Percentiles rank a stretch among this genome's conserved stretches.
Conservation (phyloP, 768 basidiomycete genomes). For the Hygrocybe punicea region DNA sequence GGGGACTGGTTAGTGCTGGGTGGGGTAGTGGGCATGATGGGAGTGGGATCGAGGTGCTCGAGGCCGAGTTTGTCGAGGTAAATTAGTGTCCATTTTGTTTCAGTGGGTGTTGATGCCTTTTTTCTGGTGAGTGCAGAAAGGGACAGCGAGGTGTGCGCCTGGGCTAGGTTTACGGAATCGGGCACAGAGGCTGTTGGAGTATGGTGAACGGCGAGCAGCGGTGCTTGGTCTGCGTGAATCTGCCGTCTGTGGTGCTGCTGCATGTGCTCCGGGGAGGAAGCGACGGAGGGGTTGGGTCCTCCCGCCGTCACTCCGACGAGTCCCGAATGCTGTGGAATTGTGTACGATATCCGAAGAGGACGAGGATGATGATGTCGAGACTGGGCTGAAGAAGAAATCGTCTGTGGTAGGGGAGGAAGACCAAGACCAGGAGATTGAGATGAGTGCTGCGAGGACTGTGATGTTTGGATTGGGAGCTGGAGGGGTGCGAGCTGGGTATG, state of each 20-base stretch:
- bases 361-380: conserved; percentile 17
- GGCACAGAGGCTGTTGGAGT: conserved; percentile 63
- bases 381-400: too few species aligned
- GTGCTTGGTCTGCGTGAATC: conserved; percentile 40
- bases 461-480: conserved; percentile 41
- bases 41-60: conserved; percentile 67
- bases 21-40: conserved; percentile 83
- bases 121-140: conserved; percentile 37
- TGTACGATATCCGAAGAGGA: conserved; percentile 40
- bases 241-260: conserved; percentile 11
- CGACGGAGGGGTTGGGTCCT: conserved; percentile 34
- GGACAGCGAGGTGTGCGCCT: conserved; percentile 46
- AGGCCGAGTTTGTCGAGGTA: conserved; percentile 63
- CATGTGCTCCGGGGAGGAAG: conserved; percentile 37
- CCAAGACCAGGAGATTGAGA: too few species aligned
- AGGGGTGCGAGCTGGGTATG: conserved; percentile 45
- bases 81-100: conserved; percentile 20
- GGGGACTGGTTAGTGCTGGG: conserved; percentile 59
- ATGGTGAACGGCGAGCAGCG: conserved; percentile 53
- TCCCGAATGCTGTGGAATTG: conserved; percentile 37
- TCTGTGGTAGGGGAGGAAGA: too few species aligned
- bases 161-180: conserved; percentile 61
- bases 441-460: too few species aligned
- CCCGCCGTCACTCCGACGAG: conserved; percentile 23
- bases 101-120: neutral